Evolutionary conservation across 768 basidiomycete genomes (phyloP), one percentile per base, ranked within the genome.

Genomic region (Termitomyces sp.): DNA sequence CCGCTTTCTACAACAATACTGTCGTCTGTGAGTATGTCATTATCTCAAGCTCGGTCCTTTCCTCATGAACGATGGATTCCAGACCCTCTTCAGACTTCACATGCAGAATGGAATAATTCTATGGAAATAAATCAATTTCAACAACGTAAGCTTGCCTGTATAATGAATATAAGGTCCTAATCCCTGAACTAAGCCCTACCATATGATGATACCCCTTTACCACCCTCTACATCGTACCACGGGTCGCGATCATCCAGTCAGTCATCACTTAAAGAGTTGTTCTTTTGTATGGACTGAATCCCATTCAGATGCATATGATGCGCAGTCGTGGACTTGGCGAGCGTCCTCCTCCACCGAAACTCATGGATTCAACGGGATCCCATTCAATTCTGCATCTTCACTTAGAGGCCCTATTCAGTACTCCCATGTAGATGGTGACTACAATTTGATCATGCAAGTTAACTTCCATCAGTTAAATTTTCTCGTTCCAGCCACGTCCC

Each of bases 391-490:
- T 21, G 26, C 56, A 37, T 55, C 40, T 2, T 45, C 58, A 35
- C 52, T 56, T 38, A 59, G 65, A 10, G 66, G 68, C 49, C 66
- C 64, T 56, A 71, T 68, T 12, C 65, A 68, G 21, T 69, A 68
- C 35, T 70, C 71, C n/a, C 69, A 71, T 32, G 62, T 60, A 32
- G 70, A 70, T 59, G 65, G 71, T 74, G 58, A 48, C 60, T 57
- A 3, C 51, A 17, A 0, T 15, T 24, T 26, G 14, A 57, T 24
- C 30, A 7, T 30, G 6, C 37, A 37, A 8, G 5, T 24, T 28
- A 11, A 22, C 19, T 14, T 24, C 22, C 38, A 10, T 21, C 35
- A 21, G 2, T 60, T 55, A 44, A 49, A n/a, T n/a, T n/a, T 32
- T 32, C 52, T 55, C 50, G 22, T 34, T 54, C 24, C 63, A 73